Conservation (phyloP, 768 basidiomycete species). For the Dendrothele bispora region DNA sequence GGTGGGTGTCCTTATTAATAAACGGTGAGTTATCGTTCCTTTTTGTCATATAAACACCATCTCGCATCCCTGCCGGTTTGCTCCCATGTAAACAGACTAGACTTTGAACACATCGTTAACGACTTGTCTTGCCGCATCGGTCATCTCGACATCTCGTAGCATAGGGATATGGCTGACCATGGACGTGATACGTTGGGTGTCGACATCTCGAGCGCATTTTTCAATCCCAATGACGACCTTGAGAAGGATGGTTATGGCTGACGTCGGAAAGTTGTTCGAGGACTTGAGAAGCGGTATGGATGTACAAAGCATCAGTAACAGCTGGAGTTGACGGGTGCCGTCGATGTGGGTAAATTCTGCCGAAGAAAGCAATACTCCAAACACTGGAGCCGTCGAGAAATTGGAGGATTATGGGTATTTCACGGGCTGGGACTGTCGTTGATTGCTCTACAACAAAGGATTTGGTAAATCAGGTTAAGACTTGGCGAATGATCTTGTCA, state of each 20-base stretch:
- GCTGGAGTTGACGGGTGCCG: neutral
- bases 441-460: slow-evolving; percentile 3
- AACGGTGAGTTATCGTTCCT: too few relatives aligned
- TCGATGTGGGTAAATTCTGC: neutral
- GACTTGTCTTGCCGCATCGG: slow-evolving; percentile 32
- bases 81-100: slow-evolving; percentile 36
- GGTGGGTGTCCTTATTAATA: too few relatives aligned
- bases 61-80: too few relatives aligned
- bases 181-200: slow-evolving; percentile 40
- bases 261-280: slow-evolving; percentile 32
- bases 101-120: slow-evolving; percentile 35
- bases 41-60: too few relatives aligned
- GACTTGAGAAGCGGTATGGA: slow-evolving; percentile 30
- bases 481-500: neutral
- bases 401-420: slow-evolving; percentile 4
- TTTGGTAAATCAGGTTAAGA: slow-evolving; percentile 1
- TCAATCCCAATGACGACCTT: slow-evolving; percentile 42
- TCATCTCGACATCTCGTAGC: slow-evolving; percentile 29
- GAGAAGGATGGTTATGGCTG: slow-evolving; percentile 33
- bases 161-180: slow-evolving; percentile 39
- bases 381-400: neutral
- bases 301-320: slow-evolving; percentile 1
- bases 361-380: neutral
- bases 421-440: neutral
- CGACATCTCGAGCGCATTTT: slow-evolving; percentile 34